Percentiles rank a stretch among this genome's conserved stretches.
Conservation (phyloP, 2,329 filamentous ascomycete genomes). For the Exophiala sp. region DNA sequence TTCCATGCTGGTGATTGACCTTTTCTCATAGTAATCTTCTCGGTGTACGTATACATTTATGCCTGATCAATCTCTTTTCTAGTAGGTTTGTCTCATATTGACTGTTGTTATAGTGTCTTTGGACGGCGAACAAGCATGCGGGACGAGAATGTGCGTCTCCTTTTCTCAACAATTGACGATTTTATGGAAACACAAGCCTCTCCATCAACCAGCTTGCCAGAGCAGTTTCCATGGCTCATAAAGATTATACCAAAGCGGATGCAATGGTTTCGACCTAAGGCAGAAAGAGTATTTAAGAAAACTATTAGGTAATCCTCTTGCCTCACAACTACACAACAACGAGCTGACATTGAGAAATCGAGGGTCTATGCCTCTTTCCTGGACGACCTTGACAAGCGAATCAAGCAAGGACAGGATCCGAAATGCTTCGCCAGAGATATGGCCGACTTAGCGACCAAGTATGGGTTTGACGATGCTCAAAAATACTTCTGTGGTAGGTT, state of each 20-base stretch:
- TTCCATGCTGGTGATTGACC: conserved; percentile 32
- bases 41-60: not conserved
- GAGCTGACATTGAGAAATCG: no score
- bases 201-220: conserved; percentile 39
- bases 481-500: conserved; percentile 9
- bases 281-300: conserved; percentile 36
- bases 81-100: not conserved
- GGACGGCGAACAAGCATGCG: conserved; percentile 44
- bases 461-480: conserved; percentile 12
- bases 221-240: conserved; percentile 44
- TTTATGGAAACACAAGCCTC: conserved; percentile 35
- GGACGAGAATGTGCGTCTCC: conserved; percentile 27
- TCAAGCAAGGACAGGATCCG: conserved; percentile 9
- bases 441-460: conserved; percentile 4
- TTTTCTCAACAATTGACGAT: conserved; percentile 38
- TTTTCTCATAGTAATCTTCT: conserved; percentile 2
- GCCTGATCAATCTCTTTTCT: no score
- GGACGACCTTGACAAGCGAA: conserved; percentile 10
- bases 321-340: not conserved
- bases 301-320: conserved; percentile 14
- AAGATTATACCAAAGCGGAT: conserved; percentile 40
- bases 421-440: conserved; percentile 12
- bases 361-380: conserved; percentile 10
- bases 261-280: conserved; percentile 43
- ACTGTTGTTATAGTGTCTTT: conserved; percentile 32